Percentiles rank a stretch among this genome's conserved stretches.
Conservation (phyloP, 2,329 filamentous ascomycete genomes). For the Arthrocladium fulminans region DNA sequence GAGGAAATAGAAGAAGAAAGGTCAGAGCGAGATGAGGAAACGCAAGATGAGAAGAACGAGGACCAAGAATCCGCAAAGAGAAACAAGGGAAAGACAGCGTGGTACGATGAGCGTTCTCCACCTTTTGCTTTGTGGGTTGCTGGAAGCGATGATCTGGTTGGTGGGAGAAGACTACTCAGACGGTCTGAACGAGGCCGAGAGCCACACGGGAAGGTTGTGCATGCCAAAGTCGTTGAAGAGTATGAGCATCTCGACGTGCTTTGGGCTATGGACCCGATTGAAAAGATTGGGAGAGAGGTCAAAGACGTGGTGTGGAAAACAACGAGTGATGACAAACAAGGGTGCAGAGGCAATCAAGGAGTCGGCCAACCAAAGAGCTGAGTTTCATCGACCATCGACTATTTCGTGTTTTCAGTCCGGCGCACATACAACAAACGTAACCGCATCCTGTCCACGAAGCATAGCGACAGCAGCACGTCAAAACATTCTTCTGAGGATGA, state of each 20-base stretch:
- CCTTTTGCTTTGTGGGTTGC: conserved; percentile 85
- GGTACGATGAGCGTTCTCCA: conserved; percentile 72
- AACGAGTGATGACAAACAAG: conserved; percentile 43
- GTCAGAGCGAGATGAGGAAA: conserved; percentile 12
- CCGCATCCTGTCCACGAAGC: no score
- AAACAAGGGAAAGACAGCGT: conserved; percentile 44
- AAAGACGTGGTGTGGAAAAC: conserved; percentile 79
- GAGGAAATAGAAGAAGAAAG: conserved; percentile 44
- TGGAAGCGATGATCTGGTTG: conserved; percentile 74
- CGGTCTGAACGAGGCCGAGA: conserved; percentile 70
- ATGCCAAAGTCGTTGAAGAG: conserved; percentile 71
- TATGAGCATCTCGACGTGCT: conserved; percentile 94
- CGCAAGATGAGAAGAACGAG: not conserved
- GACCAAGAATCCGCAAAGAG: no score
- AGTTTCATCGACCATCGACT: not conserved
- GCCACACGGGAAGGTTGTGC: conserved; percentile 70
- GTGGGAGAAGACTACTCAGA: conserved; percentile 64
- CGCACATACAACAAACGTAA: no score
- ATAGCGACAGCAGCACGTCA: no score
- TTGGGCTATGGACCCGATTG: conserved; percentile 83
- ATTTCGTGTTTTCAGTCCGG: no score
- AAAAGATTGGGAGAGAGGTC: conserved; percentile 73
- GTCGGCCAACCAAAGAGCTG: conserved; percentile 39
- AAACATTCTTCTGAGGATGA: no score
- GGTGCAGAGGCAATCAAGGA: conserved; percentile 56